Percentiles rank a stretch among this genome's conserved stretches.
These are phyloP conservation scores for Rugonectria rugulosa DNA, from an alignment of 2,329 filamentous ascomycete genomes.

Conservation along the genomic window DNA sequence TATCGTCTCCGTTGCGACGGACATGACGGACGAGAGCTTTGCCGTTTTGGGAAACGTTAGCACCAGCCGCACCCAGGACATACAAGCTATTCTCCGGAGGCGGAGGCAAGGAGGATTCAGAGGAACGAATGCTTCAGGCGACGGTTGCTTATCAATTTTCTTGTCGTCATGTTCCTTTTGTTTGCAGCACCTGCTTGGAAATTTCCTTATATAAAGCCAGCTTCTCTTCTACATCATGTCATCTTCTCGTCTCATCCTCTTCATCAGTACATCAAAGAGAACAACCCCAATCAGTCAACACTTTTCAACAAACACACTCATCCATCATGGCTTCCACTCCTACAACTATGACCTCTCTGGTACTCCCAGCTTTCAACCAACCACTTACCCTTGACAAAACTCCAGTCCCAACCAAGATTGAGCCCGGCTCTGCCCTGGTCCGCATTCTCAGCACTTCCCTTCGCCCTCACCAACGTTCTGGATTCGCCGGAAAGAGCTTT, in stretches of 20 bases:
- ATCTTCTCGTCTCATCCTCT: no score
- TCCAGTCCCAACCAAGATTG: background rate
- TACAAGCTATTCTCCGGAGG: no score
- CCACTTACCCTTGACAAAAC: constrained; percentile 13
- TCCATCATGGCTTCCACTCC: background rate
- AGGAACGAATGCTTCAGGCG: no score
- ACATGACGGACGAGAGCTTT: constrained; percentile 18
- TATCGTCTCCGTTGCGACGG: constrained; percentile 3
- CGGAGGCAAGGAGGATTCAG: no score
- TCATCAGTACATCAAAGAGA: no score
- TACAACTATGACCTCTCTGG: constrained; percentile 1
- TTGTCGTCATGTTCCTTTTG: no score
- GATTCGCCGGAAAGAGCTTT: constrained; percentile 19
- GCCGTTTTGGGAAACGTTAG: constrained; percentile 18
- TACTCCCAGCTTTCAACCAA: constrained; percentile 25
- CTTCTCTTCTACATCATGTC: no score
- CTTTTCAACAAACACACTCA: background rate
- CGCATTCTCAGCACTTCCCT: constrained; percentile 24
- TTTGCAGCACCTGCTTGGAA: no score
- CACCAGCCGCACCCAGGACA: no score
- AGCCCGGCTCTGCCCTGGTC: constrained; percentile 20
- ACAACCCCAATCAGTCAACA: no score
- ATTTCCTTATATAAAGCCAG: no score
- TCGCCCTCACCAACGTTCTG: constrained; percentile 19
- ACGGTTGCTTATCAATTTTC: no score